Conservation (phyloP, 257 asterid genomes). For the Solanum pinnatisectum region DNA sequence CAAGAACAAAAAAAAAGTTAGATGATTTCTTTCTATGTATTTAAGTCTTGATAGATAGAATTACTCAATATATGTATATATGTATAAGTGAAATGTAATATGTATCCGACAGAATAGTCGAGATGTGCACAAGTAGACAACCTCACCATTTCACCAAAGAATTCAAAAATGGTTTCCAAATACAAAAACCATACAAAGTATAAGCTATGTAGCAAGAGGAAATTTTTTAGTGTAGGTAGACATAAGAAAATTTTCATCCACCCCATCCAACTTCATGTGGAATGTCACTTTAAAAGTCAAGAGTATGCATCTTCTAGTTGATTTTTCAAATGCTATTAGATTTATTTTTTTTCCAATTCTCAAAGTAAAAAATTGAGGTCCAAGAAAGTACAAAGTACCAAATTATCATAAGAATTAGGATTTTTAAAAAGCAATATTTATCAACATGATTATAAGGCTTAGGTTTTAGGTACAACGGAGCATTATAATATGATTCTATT, state of each 20-base stretch:
- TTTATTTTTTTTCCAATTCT: not conserved
- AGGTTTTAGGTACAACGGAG: not conserved
- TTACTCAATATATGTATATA: not conserved
- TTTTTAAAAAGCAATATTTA: not conserved
- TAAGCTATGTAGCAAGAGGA: not conserved
- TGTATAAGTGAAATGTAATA: not conserved
- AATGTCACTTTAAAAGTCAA: not conserved
- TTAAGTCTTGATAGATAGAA: not conserved
- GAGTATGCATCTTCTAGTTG: not conserved
- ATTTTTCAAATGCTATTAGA: not conserved
- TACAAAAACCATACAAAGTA: not conserved
- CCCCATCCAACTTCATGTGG: not conserved
- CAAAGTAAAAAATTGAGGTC: not conserved
- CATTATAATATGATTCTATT: not conserved
- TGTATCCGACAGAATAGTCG: not conserved
- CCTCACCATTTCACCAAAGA: no score
- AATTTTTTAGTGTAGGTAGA: not conserved
- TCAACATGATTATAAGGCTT: not conserved
- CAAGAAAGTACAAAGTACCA: not conserved
- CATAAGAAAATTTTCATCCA: not conserved
- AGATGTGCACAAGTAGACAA: not conserved
- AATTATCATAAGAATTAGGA: not conserved
- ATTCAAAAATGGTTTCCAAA: not conserved
- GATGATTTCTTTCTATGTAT: not conserved
- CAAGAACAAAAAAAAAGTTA: not conserved